Evolutionary conservation across 192 early-diverging fungal genomes (phyloP).

Genomic region (Paraglomus brasilianum): DNA sequence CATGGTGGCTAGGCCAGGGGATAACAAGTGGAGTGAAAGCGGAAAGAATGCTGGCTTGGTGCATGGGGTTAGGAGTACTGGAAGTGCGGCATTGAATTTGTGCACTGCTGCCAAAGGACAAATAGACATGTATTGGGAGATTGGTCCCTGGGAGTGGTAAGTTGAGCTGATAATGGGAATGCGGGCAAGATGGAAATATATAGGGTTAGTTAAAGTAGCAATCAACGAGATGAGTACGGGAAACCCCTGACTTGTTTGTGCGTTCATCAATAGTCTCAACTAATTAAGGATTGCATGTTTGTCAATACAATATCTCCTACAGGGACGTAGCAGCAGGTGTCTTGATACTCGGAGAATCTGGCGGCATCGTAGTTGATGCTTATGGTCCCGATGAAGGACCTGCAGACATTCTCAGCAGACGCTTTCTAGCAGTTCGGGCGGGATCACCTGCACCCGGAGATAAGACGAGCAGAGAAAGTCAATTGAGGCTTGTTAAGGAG

Average conservation of each 20-base stretch:
- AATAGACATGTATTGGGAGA: slow-evolving; percentile 90
- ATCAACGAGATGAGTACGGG: too few relatives aligned
- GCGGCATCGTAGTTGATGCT: slow-evolving; percentile 73
- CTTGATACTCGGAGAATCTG: slow-evolving; percentile 80
- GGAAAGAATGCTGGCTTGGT: slow-evolving; percentile 45
- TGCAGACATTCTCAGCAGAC: slow-evolving; percentile 50
- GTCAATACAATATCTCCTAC: background rate
- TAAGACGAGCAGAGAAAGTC: slow-evolving; percentile 43
- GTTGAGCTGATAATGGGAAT: background rate
- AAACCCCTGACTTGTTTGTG: background rate
- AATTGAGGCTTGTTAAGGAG: slow-evolving; percentile 54
- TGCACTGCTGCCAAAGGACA: slow-evolving; percentile 79
- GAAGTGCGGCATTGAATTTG: slow-evolving; percentile 78
- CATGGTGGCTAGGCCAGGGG: slow-evolving; percentile 56
- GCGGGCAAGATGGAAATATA: background rate
- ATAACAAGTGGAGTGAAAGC: slow-evolving; percentile 34
- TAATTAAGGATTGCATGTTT: background rate
- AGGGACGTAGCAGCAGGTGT: slow-evolving; percentile 93
- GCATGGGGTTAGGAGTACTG: slow-evolving; percentile 74
- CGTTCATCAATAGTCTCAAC: background rate
- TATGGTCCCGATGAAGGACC: slow-evolving; percentile 36
- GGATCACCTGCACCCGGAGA: slow-evolving; percentile 32
- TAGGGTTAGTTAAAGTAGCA: too few relatives aligned
- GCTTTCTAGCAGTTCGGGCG: slow-evolving; percentile 53
- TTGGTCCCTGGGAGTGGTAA: slow-evolving; percentile 70